A percentile compares a stretch with the other conserved stretches of the same genome.
phyloP scores from a whole-genome alignment of 306 rosid species.

The Dryas octopetala region DNA sequence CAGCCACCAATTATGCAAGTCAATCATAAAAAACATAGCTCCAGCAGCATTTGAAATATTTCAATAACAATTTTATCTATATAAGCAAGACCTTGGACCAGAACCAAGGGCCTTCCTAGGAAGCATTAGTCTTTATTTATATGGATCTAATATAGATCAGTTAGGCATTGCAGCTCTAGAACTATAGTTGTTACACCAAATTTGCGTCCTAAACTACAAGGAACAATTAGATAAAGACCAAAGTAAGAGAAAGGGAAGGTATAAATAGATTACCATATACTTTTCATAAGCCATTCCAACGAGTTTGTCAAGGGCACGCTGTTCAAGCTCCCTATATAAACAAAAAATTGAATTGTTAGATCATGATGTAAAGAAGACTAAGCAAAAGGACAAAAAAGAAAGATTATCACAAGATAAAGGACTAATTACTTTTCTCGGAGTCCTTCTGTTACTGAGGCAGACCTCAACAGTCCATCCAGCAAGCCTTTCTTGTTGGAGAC shows the following conservation, averaged over 20 bases:
- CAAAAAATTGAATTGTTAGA: conserved; percentile 24
- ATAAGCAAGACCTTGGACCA: not conserved
- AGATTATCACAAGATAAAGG: conserved; percentile 30
- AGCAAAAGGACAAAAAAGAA: conserved; percentile 15
- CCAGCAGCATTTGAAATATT: conserved; percentile 25
- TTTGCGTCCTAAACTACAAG: conserved; percentile 6
- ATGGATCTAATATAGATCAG: not conserved
- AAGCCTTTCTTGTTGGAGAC: conserved; percentile 65
- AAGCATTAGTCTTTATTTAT: not conserved
- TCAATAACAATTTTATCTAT: not conserved
- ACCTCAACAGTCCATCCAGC: conserved; percentile 57
- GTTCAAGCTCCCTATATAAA: conserved; percentile 80
- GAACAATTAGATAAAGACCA: conserved; percentile 9
- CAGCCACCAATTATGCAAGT: conserved; percentile 27
- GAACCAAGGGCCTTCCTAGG: not conserved
- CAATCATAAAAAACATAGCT: not conserved
- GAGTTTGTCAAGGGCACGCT: conserved; percentile 76
- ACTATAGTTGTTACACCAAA: not conserved
- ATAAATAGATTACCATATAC: conserved; percentile 66
- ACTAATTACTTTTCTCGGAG: conserved; percentile 65
- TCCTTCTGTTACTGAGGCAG: conserved; percentile 57
- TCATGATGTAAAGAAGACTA: conserved; percentile 26
- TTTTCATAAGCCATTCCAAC: conserved; percentile 75
- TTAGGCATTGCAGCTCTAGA: not conserved
- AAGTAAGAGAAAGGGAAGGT: conserved; percentile 19